Base-by-base conservation (phyloP, 2,329 filamentous ascomycete species). In the Trichoderma harzianum region DNA sequence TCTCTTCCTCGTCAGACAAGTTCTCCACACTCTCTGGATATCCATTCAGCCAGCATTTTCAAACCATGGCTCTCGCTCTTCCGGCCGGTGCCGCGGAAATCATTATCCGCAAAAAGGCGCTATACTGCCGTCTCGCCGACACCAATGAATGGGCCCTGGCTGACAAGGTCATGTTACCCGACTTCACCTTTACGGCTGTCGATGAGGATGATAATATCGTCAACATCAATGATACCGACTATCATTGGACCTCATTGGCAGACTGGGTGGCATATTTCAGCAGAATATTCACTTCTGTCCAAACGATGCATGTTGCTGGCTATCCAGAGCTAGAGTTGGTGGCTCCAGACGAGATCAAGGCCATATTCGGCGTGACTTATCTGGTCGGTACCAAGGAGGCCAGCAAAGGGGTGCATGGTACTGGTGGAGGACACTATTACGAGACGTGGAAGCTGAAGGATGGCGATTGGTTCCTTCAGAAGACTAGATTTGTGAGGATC, bases 381-480 rank as follows among this genome's bases (percentile, higher is more conserved):
- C 8, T 36, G 14, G 51, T 67, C 16, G 64, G 64, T 2, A 67
- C 64, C 1, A 67, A 67, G 24, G 64, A 67, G 21, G 51, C 30
- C 16, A 1, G 14, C 21, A 57, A 57, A 36, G 64, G 64, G 21
- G 16, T 67, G 1, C 64, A 67, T 26, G 47, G 64, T 1, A 67
- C 64, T 11, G 64, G 64, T 21, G 64, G 30, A 39, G 51, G 64
- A 28, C 47, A 67, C 18, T 67, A 67, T n/a, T 67, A 39, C 14
- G 64, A 67, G 47, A 67, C 64, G 10, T 67, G 64, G 64, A 67
- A 67, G 47, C 64, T 67, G 5, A 57, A 30, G 30, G 64, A 67
- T n/a, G 64, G 64, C 6, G 64, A 67, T 21, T 67, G 64, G 64
- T 67, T 67, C 32, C 1, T 57, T 0, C 64, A 67, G 21, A 67